Evolutionary conservation across 345 rosid genomes (phyloP).

Genomic region (Eucalyptus guilfoylei): DNA sequence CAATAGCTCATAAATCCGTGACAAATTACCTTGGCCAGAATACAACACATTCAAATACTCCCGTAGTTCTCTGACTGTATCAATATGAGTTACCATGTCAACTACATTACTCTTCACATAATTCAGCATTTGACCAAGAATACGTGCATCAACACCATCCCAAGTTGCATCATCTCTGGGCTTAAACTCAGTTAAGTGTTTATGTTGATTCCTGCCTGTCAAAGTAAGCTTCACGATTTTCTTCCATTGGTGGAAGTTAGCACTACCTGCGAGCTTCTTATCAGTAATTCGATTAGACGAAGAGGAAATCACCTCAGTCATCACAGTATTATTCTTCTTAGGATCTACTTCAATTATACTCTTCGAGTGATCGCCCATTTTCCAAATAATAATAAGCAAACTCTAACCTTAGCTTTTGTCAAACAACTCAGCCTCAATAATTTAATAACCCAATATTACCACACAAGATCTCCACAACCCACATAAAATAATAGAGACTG

Average conservation of each 20-base stretch:
- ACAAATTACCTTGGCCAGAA: too few relatives aligned
- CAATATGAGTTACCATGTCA: too few relatives aligned
- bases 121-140: background rate
- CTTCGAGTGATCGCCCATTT: too few relatives aligned
- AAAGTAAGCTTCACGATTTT: too few relatives aligned
- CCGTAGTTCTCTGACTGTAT: too few relatives aligned
- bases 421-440: background rate
- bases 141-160: too few relatives aligned
- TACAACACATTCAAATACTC: too few relatives aligned
- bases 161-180: too few relatives aligned
- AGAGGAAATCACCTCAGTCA: background rate
- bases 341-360: too few relatives aligned
- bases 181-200: background rate
- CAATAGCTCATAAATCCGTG: background rate
- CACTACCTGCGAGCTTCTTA: background rate
- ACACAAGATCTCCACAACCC: too few relatives aligned
- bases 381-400: background rate
- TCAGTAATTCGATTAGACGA: background rate
- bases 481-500: too few relatives aligned
- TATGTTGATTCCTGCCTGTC: background rate
- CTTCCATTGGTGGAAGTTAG: background rate
- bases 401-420: background rate
- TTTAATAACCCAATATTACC: background rate
- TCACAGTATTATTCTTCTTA: background rate
- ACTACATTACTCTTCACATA: background rate